A percentile compares a stretch with the other conserved stretches of the same genome.
Evolutionary conservation across 31 red algal genomes (phyloP).

Genomic region (Porphyra umbilicalis): DNA sequence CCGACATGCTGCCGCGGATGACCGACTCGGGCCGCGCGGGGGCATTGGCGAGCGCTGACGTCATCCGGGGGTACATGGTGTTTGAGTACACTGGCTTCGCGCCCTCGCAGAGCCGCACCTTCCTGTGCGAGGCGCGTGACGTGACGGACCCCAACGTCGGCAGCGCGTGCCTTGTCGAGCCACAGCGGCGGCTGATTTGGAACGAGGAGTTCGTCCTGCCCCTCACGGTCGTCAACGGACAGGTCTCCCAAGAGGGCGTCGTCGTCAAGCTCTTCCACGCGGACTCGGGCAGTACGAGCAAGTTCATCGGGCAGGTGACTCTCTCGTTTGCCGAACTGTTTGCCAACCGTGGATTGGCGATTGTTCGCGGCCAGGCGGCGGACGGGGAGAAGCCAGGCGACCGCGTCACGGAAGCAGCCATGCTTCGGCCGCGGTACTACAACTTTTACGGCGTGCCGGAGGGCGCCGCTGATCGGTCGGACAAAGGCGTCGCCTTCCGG

Average conservation of each 20-base stretch:
- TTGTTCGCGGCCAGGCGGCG: conserved; percentile 69
- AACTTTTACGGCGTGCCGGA: conserved; percentile 83
- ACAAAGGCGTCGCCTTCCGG: conserved; percentile 76
- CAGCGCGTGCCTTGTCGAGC: conserved; percentile 40
- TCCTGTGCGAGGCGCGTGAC: conserved; percentile 59
- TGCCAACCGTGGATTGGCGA: conserved; percentile 46
- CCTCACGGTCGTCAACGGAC: conserved; percentile 64
- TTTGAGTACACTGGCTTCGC: conserved; percentile 67
- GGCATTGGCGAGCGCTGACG: conserved; percentile 23
- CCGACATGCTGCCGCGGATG: conserved; percentile 87
- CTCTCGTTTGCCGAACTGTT: conserved; percentile 62
- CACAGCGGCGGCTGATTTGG: conserved; percentile 61
- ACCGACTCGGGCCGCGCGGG: not conserved
- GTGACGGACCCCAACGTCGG: conserved; percentile 69
- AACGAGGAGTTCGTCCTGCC: conserved; percentile 77
- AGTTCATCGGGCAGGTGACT: conserved; percentile 57
- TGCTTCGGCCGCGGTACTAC: conserved; percentile 84
- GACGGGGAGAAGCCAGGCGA: conserved; percentile 74
- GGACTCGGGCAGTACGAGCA: not conserved
- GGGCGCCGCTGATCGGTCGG: conserved; percentile 47
- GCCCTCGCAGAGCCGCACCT: conserved; percentile 24
- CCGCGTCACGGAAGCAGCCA: conserved; percentile 40
- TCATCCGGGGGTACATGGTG: conserved; percentile 65
- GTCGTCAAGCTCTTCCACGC: conserved; percentile 62
- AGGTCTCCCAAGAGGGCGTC: conserved; percentile 63